A percentile compares a stretch with the other conserved stretches of the same genome.
These are phyloP conservation scores for Ajuga chamaepitys DNA, from an alignment of 257 asterid species.

Conservation along the genomic window DNA sequence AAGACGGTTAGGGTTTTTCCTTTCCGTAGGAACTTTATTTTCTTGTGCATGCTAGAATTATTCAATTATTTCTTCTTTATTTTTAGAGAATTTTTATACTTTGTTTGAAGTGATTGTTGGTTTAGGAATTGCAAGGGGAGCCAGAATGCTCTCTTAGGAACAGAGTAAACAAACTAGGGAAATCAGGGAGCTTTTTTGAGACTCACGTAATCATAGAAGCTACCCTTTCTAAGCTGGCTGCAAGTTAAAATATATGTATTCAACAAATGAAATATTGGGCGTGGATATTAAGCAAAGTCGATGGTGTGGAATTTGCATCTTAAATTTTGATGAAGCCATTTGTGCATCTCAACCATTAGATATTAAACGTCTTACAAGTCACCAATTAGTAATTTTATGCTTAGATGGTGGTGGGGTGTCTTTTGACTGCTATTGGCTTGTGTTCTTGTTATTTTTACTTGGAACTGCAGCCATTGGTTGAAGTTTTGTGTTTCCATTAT, in stretches of 20 bases:
- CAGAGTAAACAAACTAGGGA: neutral
- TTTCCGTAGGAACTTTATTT: neutral
- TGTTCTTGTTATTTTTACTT: neutral
- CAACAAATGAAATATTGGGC: neutral
- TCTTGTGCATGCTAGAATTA: neutral
- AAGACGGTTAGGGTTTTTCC: slow-evolving; percentile 55
- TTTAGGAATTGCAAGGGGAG: neutral
- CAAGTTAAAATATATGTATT: neutral
- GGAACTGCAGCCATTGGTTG: neutral
- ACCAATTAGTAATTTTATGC: neutral
- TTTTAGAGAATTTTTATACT: neutral
- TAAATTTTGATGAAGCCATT: neutral
- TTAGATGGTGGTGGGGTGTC: neutral
- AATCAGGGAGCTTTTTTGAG: neutral
- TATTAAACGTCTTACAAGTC: neutral
- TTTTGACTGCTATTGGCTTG: neutral
- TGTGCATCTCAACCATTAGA: neutral
- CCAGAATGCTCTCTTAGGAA: neutral
- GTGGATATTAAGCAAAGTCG: neutral
- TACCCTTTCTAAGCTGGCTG: neutral
- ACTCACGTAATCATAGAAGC: neutral
- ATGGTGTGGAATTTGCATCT: neutral
- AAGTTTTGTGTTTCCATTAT: neutral
- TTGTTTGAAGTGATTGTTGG: neutral
- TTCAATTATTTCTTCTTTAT: neutral